phyloP scores from a whole-genome alignment of 164 flowering plant genomes.

The Stephania cephalantha region DNA sequence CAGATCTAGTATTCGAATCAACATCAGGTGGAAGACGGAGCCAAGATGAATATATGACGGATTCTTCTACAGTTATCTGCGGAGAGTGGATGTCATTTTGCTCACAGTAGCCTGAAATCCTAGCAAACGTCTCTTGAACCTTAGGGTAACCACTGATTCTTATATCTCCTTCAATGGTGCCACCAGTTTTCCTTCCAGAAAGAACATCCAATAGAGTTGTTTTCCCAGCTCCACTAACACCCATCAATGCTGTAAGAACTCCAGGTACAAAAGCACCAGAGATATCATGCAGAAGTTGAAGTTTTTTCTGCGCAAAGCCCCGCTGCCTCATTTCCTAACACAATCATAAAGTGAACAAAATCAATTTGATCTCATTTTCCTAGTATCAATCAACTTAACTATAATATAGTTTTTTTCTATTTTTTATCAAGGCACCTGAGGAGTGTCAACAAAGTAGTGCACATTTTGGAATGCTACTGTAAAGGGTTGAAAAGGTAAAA shows the following conservation, averaged over 20 bases:
- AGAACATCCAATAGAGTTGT: slow-evolving; percentile 62
- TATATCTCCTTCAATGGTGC: slow-evolving; percentile 38
- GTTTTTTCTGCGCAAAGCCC: slow-evolving; percentile 29
- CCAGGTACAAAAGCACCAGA: slow-evolving; percentile 56
- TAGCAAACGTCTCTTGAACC: slow-evolving; percentile 47
- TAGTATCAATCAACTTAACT: neutral
- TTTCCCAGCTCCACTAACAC: slow-evolving; percentile 62
- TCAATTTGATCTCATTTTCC: neutral
- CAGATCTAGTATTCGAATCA: slow-evolving; percentile 16
- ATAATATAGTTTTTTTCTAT: neutral
- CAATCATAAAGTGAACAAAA: neutral
- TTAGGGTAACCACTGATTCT: slow-evolving; percentile 49
- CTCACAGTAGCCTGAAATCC: slow-evolving; percentile 55
- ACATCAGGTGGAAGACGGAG: slow-evolving; percentile 14
- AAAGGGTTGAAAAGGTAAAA: slow-evolving; percentile 38
- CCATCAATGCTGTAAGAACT: slow-evolving; percentile 57
- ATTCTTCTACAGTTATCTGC: slow-evolving; percentile 46
- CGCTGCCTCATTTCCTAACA: slow-evolving; percentile 36
- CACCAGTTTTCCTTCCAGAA: slow-evolving; percentile 46
- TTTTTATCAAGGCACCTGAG: slow-evolving; percentile 25
- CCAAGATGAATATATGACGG: slow-evolving; percentile 44
- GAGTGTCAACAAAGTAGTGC: slow-evolving; percentile 41
- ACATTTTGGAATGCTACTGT: slow-evolving; percentile 37
- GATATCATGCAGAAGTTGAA: slow-evolving; percentile 41
- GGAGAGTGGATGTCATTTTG: slow-evolving; percentile 54